These are phyloP conservation scores for Pythium plurisporium DNA, from an alignment of 352 stramenopile genomes.

Conservation along the genomic window DNA sequence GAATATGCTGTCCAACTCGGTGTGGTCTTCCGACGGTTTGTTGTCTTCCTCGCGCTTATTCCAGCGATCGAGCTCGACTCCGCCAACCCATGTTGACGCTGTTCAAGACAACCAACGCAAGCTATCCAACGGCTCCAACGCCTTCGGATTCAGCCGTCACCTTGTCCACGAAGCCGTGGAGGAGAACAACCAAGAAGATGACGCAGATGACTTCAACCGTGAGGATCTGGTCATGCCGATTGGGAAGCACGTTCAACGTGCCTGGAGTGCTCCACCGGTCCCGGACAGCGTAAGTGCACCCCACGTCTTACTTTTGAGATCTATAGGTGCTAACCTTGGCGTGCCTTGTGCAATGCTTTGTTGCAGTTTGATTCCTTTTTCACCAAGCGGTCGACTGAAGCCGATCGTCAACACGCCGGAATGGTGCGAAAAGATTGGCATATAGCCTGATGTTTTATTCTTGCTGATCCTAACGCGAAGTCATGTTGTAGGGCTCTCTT, in stretches of 20 bases:
- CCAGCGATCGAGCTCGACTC: slow-evolving; percentile 34
- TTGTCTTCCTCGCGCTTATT: slow-evolving; percentile 49
- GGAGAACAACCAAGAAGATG: slow-evolving; percentile 29
- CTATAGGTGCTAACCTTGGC: not conserved
- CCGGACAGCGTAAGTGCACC: slow-evolving; percentile 32
- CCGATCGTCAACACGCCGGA: not conserved
- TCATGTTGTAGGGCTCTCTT: not conserved
- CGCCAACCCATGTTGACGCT: slow-evolving; percentile 18
- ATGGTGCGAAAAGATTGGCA: too few relatives aligned
- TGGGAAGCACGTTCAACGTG: slow-evolving; percentile 35
- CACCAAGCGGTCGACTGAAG: not conserved
- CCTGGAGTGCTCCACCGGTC: slow-evolving; percentile 41
- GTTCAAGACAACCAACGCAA: not conserved
- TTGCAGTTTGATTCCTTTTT: slow-evolving; percentile 14
- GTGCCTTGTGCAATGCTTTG: too few relatives aligned
- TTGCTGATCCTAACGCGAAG: not conserved
- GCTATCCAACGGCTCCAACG: slow-evolving; percentile 1
- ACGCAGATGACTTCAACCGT: slow-evolving; percentile 9
- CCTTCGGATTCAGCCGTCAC: slow-evolving; percentile 9
- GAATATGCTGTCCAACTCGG: slow-evolving; percentile 28
- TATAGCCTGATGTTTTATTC: not conserved
- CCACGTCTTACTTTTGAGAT: not conserved
- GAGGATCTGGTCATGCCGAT: slow-evolving; percentile 16
- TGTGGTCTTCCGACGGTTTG: slow-evolving; percentile 67
- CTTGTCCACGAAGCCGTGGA: slow-evolving; percentile 13